phyloP scores from a whole-genome alignment of 2,329 filamentous ascomycete species.

The Fusarium hainanense region DNA sequence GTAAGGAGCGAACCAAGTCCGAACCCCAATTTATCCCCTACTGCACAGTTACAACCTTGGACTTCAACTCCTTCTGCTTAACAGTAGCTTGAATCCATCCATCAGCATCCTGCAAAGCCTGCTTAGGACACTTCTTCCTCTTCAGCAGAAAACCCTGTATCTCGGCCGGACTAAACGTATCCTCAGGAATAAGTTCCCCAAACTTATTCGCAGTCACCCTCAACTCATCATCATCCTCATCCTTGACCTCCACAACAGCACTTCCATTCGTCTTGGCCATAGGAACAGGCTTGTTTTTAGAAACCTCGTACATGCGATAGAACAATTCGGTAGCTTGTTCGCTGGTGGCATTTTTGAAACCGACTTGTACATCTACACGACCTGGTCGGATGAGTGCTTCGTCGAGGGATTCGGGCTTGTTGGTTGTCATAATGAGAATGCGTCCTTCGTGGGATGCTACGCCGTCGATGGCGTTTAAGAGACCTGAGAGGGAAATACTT shows the following conservation, averaged over 20 bases:
- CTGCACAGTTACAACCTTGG: constrained; percentile 62
- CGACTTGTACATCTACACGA: constrained; percentile 76
- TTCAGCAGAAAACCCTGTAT: constrained; percentile 74
- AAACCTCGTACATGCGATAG: constrained; percentile 68
- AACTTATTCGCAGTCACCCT: constrained; percentile 61
- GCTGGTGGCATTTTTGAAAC: constrained; percentile 69
- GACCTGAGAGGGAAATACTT: constrained; percentile 78
- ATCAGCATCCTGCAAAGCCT: constrained; percentile 64
- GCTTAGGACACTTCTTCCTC: constrained; percentile 67
- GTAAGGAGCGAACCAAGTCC: too few species aligned
- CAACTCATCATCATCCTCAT: constrained; percentile 52
- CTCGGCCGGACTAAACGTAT: constrained; percentile 67
- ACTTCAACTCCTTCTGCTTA: constrained; percentile 62
- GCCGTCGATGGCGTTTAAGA: constrained; percentile 87
- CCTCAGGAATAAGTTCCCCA: constrained; percentile 63
- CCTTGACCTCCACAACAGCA: constrained; percentile 7
- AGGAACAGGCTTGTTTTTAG: constrained; percentile 24
- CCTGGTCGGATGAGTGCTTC: constrained; percentile 79
- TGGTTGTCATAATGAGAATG: constrained; percentile 85
- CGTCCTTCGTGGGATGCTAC: constrained; percentile 83
- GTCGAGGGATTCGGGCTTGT: constrained; percentile 78
- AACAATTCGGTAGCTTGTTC: constrained; percentile 68
- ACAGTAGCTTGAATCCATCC: constrained; percentile 65
- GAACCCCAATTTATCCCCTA: constrained; percentile 39
- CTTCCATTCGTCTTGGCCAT: constrained; percentile 24